phyloP scores from a whole-genome alignment of 2,329 filamentous ascomycete species.

The Trichocomaceae sp. region DNA sequence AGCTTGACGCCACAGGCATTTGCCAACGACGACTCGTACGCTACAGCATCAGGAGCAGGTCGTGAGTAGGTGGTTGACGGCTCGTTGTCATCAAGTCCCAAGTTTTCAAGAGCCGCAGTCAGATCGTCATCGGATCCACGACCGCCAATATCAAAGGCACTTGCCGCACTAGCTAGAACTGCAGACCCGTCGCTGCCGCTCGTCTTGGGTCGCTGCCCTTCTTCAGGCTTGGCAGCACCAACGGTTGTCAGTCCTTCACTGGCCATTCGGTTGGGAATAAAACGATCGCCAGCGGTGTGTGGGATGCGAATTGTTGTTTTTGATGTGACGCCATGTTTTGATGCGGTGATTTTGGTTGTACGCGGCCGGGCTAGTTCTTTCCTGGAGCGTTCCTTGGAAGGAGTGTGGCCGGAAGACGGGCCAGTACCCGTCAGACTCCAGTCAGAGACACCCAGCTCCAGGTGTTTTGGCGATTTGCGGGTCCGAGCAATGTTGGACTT shows the following conservation, averaged over 20 bases:
- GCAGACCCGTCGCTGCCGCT: slow-evolving; percentile 64
- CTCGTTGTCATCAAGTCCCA: slow-evolving; percentile 71
- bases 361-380: slow-evolving; percentile 46
- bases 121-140: slow-evolving; percentile 64
- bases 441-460: slow-evolving; percentile 88
- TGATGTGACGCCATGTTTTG: slow-evolving; percentile 21
- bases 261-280: slow-evolving; percentile 88
- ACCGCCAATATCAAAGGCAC: slow-evolving; percentile 57
- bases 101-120: slow-evolving; percentile 68
- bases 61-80: slow-evolving; percentile 60
- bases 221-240: slow-evolving; percentile 78
- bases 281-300: slow-evolving; percentile 75
- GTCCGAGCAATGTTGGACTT: slow-evolving; percentile 81
- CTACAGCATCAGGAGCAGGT: slow-evolving; percentile 77
- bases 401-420: slow-evolving; percentile 48
- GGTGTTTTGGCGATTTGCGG: slow-evolving; percentile 69
- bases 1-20: slow-evolving; percentile 86
- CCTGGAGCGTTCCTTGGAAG: slow-evolving; percentile 53
- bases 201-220: slow-evolving; percentile 67
- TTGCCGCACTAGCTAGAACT: slow-evolving; percentile 67
- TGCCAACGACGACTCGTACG: slow-evolving; percentile 87
- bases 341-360: slow-evolving; percentile 47
- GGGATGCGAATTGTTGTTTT: slow-evolving; percentile 69
- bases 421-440: slow-evolving; percentile 86
- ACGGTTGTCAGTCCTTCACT: slow-evolving; percentile 81